phyloP scores from a whole-genome alignment of 768 basidiomycete genomes.

The Lyophyllum atratum region DNA sequence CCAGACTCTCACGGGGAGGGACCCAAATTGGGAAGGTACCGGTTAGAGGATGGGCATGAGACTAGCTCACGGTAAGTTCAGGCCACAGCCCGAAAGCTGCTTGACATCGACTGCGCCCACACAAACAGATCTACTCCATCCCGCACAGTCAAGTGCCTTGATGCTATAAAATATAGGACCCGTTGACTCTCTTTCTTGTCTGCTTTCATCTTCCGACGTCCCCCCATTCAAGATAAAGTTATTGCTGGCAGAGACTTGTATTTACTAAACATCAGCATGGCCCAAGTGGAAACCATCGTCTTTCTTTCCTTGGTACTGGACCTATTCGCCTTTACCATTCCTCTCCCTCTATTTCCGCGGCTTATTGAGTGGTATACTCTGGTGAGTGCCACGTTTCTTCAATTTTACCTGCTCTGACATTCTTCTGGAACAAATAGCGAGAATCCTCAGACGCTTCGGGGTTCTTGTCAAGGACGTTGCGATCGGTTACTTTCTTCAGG shows the following conservation, averaged over 20 bases:
- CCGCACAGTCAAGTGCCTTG: not conserved
- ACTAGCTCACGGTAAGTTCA: not conserved
- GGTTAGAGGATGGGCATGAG: no score
- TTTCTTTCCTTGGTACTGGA: constrained; percentile 92
- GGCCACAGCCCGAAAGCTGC: not conserved
- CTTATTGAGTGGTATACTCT: constrained; percentile 90
- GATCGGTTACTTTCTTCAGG: constrained; percentile 66
- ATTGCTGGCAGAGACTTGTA: not conserved
- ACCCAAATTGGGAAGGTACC: no score
- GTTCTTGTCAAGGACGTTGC: constrained; percentile 72
- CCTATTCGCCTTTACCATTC: constrained; percentile 89
- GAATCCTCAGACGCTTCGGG: constrained; percentile 72
- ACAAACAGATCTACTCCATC: not conserved
- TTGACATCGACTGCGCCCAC: not conserved
- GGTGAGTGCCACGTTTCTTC: constrained; percentile 39
- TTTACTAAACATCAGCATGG: constrained; percentile 43
- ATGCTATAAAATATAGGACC: constrained; percentile 7
- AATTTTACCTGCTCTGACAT: constrained; percentile 1
- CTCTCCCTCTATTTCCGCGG: constrained; percentile 97
- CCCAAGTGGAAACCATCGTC: constrained; percentile 75
- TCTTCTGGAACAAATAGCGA: constrained; percentile 40
- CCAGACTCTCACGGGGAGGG: no score
- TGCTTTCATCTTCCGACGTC: not conserved
- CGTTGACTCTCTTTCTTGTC: not conserved
- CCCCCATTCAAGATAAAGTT: not conserved